Conservation (phyloP, 257 asterid species). For the Solanum arcanum region DNA sequence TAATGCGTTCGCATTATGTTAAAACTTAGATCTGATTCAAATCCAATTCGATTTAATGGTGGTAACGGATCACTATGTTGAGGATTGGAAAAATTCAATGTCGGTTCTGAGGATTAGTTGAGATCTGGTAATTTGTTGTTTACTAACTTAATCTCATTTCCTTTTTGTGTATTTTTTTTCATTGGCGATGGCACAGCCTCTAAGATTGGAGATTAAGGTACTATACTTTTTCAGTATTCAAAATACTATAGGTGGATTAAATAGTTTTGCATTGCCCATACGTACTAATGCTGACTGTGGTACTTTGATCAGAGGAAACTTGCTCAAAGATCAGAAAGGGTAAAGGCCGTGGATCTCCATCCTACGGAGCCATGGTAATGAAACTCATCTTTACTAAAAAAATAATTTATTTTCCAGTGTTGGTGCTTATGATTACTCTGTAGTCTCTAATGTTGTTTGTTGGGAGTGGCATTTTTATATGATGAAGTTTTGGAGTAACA, state of each 20-base stretch:
- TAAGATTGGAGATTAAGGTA: slow-evolving; percentile 8
- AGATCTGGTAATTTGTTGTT: neutral
- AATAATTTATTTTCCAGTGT: neutral
- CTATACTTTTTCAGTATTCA: neutral
- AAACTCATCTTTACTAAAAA: neutral
- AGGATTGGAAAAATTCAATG: neutral
- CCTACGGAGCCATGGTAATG: slow-evolving; percentile 66
- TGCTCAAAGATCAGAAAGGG: slow-evolving; percentile 65
- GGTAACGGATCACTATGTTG: neutral
- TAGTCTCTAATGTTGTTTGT: neutral
- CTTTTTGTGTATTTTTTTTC: neutral
- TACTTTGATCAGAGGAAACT: slow-evolving; percentile 39
- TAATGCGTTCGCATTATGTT: neutral
- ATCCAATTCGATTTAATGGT: neutral
- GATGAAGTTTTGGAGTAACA: neutral
- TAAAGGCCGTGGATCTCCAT: slow-evolving; percentile 59
- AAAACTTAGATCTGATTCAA: neutral
- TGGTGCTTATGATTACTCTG: neutral
- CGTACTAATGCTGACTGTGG: slow-evolving; percentile 11
- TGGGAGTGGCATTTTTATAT: neutral
- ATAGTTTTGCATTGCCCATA: neutral
- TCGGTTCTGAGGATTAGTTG: neutral
- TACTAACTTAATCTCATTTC: neutral
- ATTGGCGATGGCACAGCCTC: slow-evolving; percentile 2
- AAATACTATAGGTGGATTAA: neutral